Base-by-base conservation (phyloP, 345 rosid species). In the Citrus trifoliata region DNA sequence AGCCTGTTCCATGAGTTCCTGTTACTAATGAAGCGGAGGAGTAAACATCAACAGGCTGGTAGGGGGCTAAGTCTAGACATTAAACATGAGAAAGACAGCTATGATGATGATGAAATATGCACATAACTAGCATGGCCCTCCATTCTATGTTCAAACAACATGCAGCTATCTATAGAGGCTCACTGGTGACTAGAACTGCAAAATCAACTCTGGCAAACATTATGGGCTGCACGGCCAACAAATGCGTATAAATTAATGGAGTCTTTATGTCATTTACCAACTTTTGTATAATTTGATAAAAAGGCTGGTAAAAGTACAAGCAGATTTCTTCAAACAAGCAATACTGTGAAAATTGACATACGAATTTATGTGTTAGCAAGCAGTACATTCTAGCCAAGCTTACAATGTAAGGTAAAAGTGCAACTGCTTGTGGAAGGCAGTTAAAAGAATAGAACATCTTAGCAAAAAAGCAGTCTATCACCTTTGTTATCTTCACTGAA, bases 81-180 rank as follows among this genome's bases (percentile, higher is more conserved):
- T 18, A 67, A 7, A 30, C 68, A 76, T 8, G 33, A 69, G 69
- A 21, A 35, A 10, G 60, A 60, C 76, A 37, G 62, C 78, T 46
- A 38, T 59, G 78, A 51, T 82, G 81, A 74, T 56, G 60, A 56
- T 37, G 73, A 80, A 69, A 62, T 30, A 37, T 28, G 48, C 77
- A 24, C 16, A 48, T 33, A 71, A 19, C 9, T 35, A 75, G 59
- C 75, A 61, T 64, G 71, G 70, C 65, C 78, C 70, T 66, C 74
- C 74, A 76, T 79, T 21, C 58, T 28, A 55, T 37, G 42, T 24
- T 62, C 13, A 63, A 46, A 62, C 4, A n/a, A 63, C 70, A 46
- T 30, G 56, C 42, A 74, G 13, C 38, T 35, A 35, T 6, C 25
- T 27, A 40, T 24, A 66, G 66, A 28, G 66, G 35, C 33, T 62